Conservation (phyloP, 2,329 filamentous ascomycete species). For the Trichoderma endophyticum region DNA sequence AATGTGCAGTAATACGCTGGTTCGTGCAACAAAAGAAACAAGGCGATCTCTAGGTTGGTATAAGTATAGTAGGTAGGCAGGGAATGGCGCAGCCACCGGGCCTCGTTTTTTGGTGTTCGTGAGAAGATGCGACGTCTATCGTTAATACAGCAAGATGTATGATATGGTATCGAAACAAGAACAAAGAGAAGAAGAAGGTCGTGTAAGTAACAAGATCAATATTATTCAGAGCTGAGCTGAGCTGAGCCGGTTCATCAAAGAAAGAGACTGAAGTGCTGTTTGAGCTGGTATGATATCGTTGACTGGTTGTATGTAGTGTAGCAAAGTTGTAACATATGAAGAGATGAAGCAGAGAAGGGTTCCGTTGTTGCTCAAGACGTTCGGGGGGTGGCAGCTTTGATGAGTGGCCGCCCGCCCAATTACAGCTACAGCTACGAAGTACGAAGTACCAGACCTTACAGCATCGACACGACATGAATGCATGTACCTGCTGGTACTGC, state of each 20-base stretch:
- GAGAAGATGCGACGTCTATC: conserved; percentile 16
- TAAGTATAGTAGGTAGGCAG: background rate
- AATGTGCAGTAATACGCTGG: conserved; percentile 12
- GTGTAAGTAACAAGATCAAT: background rate
- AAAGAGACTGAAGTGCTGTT: conserved; percentile 10
- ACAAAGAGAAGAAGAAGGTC: conserved; percentile 3
- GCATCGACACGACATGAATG: background rate
- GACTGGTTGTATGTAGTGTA: background rate
- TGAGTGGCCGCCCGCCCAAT: conserved; percentile 16
- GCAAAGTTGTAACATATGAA: conserved; percentile 6
- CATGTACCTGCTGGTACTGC: conserved; percentile 2
- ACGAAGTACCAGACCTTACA: background rate
- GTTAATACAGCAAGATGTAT: conserved; percentile 12
- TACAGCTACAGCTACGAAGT: background rate
- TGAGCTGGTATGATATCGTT: conserved; percentile 6
- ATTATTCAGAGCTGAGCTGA: conserved; percentile 15
- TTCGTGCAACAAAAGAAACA: conserved; percentile 12
- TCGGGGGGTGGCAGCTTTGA: conserved; percentile 12
- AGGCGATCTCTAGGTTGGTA: conserved; percentile 6
- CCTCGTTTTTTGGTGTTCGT: conserved; percentile 8
- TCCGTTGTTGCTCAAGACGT: background rate
- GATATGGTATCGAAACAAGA: background rate
- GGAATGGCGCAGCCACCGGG: conserved; percentile 15
- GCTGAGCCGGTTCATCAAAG: conserved; percentile 2
- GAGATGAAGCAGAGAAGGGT: conserved; percentile 8